A percentile compares a stretch with the other conserved stretches of the same genome.
These are phyloP conservation scores for Alternaria viburni DNA, from an alignment of 2,329 filamentous ascomycete species.

Conservation along the genomic window DNA sequence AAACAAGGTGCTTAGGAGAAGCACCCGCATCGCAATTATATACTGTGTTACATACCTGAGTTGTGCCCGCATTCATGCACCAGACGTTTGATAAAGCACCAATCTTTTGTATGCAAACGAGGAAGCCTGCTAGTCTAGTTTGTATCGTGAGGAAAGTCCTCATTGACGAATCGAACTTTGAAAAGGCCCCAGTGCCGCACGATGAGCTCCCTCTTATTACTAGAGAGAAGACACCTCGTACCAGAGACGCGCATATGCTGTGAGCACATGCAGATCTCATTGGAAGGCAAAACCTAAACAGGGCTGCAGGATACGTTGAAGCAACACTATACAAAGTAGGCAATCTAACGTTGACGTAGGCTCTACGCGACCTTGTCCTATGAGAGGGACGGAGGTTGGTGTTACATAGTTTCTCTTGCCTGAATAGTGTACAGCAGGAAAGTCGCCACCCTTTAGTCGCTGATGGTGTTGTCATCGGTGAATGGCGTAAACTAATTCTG, in stretches of 20 bases:
- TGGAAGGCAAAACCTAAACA: not conserved
- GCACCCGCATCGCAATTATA: not conserved
- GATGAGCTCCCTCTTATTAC: not conserved
- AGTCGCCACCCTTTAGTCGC: not conserved
- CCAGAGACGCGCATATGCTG: not conserved
- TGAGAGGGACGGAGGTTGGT: not conserved
- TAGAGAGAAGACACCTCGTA: not conserved
- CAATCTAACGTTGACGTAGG: not conserved
- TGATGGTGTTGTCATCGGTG: too few species aligned
- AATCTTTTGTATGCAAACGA: not conserved
- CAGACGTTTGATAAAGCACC: not conserved
- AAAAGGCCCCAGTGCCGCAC: not conserved
- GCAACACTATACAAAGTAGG: not conserved
- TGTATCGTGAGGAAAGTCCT: not conserved
- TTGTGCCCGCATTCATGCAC: not conserved
- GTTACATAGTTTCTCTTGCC: not conserved
- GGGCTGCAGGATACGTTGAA: not conserved
- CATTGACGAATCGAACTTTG: not conserved
- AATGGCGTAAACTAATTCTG: too few species aligned
- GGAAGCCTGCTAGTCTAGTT: not conserved
- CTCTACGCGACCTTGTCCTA: not conserved
- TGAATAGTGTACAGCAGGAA: not conserved
- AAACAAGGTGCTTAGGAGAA: not conserved
- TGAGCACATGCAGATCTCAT: not conserved
- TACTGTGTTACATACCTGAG: not conserved